phyloP scores from a whole-genome alignment of 371 early-diverging fungal genomes.

The Chytridium lagenaria region DNA sequence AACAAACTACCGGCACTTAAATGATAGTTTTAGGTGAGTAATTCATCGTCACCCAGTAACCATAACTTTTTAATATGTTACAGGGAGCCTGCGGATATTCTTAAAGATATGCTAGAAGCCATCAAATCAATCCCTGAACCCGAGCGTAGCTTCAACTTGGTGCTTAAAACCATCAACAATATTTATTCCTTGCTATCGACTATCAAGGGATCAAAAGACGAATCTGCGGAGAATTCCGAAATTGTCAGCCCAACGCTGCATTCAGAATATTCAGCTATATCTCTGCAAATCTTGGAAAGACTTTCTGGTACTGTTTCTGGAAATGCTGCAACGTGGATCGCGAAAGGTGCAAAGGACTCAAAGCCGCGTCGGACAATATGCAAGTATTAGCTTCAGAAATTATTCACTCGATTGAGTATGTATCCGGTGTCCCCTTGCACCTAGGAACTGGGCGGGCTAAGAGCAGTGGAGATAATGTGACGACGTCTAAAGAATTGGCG shows the following conservation, averaged over 20 bases:
- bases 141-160: constrained; percentile 18
- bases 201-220: background rate
- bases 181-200: background rate
- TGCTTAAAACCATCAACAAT: constrained; percentile 7
- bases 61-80: background rate
- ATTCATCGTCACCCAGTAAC: background rate
- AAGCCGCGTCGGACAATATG: background rate
- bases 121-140: constrained; percentile 37
- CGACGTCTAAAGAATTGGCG: background rate
- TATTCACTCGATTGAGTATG: constrained; percentile 5
- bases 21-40: constrained; percentile 29
- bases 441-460: constrained; percentile 4
- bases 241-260: too few species aligned
- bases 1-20: constrained; percentile 23
- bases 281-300: constrained; percentile 13
- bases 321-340: background rate
- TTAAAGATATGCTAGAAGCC: constrained; percentile 23
- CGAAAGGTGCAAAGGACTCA: constrained; percentile 6
- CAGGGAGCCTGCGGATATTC: constrained; percentile 33
- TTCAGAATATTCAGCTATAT: background rate
- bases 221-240: background rate
- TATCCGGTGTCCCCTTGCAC: background rate
- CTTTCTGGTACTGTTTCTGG: constrained; percentile 7
- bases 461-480: background rate
- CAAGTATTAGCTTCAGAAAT: constrained; percentile 9